These are phyloP conservation scores for Candida sanyaensis DNA, from an alignment of 1,139 yeast genomes.

Conservation along the genomic window DNA sequence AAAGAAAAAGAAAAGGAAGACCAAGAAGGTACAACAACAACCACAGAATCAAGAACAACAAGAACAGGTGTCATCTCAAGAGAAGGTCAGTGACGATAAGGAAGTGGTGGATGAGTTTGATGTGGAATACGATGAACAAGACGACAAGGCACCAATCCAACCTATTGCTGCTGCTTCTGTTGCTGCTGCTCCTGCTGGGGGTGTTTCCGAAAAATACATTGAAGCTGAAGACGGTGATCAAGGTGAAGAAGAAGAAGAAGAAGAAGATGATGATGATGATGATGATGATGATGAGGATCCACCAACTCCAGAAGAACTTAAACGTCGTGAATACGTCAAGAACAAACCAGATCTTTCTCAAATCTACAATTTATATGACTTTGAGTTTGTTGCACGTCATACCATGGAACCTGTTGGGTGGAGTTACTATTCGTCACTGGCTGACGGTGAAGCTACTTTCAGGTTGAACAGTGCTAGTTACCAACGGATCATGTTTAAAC, in stretches of 20 bases:
- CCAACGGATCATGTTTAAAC: conserved; percentile 84
- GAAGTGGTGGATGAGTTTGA: conserved; percentile 43
- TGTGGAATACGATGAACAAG: conserved; percentile 51
- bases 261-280: no score
- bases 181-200: conserved; percentile 9
- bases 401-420: conserved; percentile 74
- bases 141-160: conserved; percentile 28
- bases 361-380: conserved; percentile 73
- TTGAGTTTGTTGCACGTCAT: conserved; percentile 81
- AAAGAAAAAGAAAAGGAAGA: conserved; percentile 17
- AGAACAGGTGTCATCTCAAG: neutral
- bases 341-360: conserved; percentile 64
- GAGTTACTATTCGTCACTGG: conserved; percentile 90
- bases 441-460: conserved; percentile 88
- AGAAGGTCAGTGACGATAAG: neutral
- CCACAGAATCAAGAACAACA: conserved; percentile 1
- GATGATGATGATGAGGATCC: conserved; percentile 38
- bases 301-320: conserved; percentile 32
- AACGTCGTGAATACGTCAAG: conserved; percentile 25
- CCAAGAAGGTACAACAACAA: no score
- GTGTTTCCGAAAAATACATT: conserved; percentile 20
- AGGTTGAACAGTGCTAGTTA: conserved; percentile 89
- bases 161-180: no score
- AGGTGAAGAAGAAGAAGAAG: no score
- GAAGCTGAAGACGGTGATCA: no score